Evolutionary conservation across 169 alveolate species (phyloP).

Genomic region (Plasmodium chabaudi): DNA sequence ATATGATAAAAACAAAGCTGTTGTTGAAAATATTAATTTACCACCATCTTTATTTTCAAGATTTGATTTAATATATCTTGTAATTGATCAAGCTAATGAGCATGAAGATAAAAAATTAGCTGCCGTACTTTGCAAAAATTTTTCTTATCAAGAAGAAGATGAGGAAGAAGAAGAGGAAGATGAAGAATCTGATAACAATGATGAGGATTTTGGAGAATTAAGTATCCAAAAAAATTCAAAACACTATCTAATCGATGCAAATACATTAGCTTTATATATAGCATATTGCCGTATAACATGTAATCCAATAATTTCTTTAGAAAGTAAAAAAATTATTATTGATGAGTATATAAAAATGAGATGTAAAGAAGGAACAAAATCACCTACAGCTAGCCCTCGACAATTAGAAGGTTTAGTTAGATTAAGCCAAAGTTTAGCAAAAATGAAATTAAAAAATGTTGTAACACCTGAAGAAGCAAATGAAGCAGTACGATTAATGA

Average conservation of each 20-base stretch:
- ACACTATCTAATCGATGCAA: slow-evolving; percentile 78
- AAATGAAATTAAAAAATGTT: slow-evolving; percentile 92
- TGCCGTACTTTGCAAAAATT: slow-evolving; percentile 77
- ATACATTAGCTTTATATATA: slow-evolving; percentile 89
- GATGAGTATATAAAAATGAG: slow-evolving; percentile 93
- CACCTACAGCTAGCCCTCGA: slow-evolving; percentile 97
- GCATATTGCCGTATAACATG: slow-evolving; percentile 93
- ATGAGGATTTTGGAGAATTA: slow-evolving; percentile 31
- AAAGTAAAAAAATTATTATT: slow-evolving; percentile 88
- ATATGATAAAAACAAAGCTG: slow-evolving; percentile 97
- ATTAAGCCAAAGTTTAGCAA: slow-evolving; percentile 97
- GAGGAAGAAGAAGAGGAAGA: slow-evolving; percentile 49
- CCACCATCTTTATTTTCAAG: slow-evolving; percentile 98
- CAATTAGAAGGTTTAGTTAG: slow-evolving; percentile 97
- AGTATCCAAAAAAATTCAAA: slow-evolving; percentile 12
- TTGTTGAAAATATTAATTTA: slow-evolving; percentile 97
- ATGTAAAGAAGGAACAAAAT: slow-evolving; percentile 88
- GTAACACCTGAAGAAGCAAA: slow-evolving; percentile 94
- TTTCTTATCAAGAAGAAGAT: slow-evolving; percentile 81
- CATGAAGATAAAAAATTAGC: slow-evolving; percentile 90
- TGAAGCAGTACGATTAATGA: slow-evolving; percentile 97
- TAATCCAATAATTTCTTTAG: slow-evolving; percentile 93
- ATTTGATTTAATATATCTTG: slow-evolving; percentile 95
- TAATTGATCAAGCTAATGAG: slow-evolving; percentile 91
- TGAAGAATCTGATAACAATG: slow-evolving; percentile 54